Percentiles rank a stretch among this genome's conserved stretches.
phyloP scores from a whole-genome alignment of 805 yeast species.

The Tetrapisispora fleetii region DNA sequence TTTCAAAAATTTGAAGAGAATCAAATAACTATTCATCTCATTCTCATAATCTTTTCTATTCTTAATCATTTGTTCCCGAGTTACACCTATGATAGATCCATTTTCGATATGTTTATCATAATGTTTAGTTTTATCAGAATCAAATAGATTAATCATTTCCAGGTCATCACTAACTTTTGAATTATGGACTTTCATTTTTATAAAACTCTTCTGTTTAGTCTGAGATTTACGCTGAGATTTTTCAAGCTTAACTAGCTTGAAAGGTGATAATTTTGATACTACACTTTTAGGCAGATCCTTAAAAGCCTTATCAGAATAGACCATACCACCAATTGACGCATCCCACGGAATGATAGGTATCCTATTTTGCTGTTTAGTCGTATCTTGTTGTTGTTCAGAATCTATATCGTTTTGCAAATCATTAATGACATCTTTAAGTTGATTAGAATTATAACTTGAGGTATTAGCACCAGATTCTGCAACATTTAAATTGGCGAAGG shows the following conservation, averaged over 20 bases:
- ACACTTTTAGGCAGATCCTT: slow-evolving; percentile 31
- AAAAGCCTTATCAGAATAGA: slow-evolving; percentile 27
- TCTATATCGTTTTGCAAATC: slow-evolving; percentile 11
- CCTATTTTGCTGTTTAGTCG: slow-evolving; percentile 5
- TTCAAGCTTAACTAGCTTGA: slow-evolving; percentile 47
- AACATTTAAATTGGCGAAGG: slow-evolving; percentile 10
- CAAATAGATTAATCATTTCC: slow-evolving; percentile 20
- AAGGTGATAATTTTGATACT: slow-evolving; percentile 31
- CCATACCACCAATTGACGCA: slow-evolving; percentile 31
- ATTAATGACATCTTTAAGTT: slow-evolving; percentile 14
- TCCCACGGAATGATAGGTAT: slow-evolving; percentile 33
- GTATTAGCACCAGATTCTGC: background rate
- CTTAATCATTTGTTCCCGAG: slow-evolving; percentile 3
- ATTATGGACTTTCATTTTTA: slow-evolving; percentile 26
- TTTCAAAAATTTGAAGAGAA: slow-evolving; percentile 18
- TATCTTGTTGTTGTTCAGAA: background rate
- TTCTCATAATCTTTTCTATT: slow-evolving; percentile 10
- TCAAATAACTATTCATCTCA: slow-evolving; percentile 7
- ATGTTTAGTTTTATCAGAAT: slow-evolving; percentile 4
- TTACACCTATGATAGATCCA: slow-evolving; percentile 2
- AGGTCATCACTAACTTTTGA: slow-evolving; percentile 24
- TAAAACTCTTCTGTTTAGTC: slow-evolving; percentile 40
- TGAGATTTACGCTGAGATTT: slow-evolving; percentile 53
- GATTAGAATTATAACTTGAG: slow-evolving; percentile 6
- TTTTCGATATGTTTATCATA: background rate